Evolutionary conservation across 805 yeast genomes (phyloP).

Genomic region (Starmerella stigmatis): DNA sequence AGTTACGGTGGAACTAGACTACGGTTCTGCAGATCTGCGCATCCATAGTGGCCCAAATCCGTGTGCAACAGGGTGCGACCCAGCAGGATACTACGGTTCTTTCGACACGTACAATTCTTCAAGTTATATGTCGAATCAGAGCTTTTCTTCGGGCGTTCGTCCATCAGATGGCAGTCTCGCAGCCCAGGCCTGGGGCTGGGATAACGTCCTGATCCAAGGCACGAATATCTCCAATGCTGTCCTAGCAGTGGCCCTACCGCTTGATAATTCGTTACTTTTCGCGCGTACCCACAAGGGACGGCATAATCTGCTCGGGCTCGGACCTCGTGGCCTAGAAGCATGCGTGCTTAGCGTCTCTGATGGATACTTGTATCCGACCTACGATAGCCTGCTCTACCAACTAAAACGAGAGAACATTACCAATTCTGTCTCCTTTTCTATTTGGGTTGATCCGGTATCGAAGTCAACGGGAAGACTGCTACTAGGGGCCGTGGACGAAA

Average conservation of each 20-base stretch:
- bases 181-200: conserved; percentile 14
- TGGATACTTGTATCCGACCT: conserved; percentile 12
- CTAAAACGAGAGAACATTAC: not conserved
- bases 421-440: conserved; percentile 3
- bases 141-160: conserved; percentile 5
- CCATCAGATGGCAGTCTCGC: conserved; percentile 8
- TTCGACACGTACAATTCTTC: conserved; percentile 1
- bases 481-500: conserved; percentile 17
- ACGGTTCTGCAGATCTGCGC: conserved; percentile 18
- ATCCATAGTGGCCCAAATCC: conserved; percentile 6
- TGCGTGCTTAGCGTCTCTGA: conserved; percentile 8
- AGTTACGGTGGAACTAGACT: conserved; percentile 14
- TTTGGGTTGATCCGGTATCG: conserved; percentile 18
- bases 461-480: conserved; percentile 5
- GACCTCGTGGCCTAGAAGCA: conserved; percentile 19
- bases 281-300: not conserved
- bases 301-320: conserved; percentile 13
- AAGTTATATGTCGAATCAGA: not conserved
- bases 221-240: not conserved
- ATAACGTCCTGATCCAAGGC: conserved; percentile 7
- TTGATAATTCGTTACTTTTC: not conserved
- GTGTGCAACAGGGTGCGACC: conserved; percentile 5
- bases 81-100: not conserved
- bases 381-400: conserved; percentile 5
- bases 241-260: conserved; percentile 1